These are phyloP conservation scores for Leccinum pellstonianum DNA, from an alignment of 768 basidiomycete species.

Conservation along the genomic window DNA sequence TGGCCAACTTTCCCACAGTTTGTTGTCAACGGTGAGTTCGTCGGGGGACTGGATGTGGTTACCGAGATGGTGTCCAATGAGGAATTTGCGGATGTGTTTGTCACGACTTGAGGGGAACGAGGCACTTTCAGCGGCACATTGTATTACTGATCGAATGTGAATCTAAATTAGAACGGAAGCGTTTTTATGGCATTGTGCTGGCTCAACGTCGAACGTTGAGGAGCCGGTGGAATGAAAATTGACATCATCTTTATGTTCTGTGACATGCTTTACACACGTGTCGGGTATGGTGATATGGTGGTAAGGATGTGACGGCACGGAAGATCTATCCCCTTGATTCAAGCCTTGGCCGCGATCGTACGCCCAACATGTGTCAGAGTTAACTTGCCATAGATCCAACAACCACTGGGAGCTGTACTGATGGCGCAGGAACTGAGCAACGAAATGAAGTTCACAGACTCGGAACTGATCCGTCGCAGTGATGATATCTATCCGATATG, in stretches of 20 bases:
- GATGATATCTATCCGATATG: not conserved
- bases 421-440: not conserved
- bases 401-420: not conserved
- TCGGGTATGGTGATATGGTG: not conserved
- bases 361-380: not conserved
- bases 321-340: not conserved
- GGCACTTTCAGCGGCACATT: not conserved
- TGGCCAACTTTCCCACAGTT: constrained; percentile 92
- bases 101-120: constrained; percentile 1
- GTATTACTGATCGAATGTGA: constrained; percentile 1
- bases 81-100: constrained; percentile 59
- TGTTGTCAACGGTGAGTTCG: constrained; percentile 85
- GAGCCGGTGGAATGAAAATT: constrained; percentile 4
- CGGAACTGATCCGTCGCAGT: not conserved
- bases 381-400: not conserved
- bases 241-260: not conserved
- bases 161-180: not conserved
- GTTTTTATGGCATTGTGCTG: not conserved
- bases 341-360: not conserved
- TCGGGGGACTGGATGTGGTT: constrained; percentile 93
- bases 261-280: constrained; percentile 15
- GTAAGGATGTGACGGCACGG: not conserved
- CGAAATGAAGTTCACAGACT: not conserved
- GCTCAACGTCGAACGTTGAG: not conserved
- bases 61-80: constrained; percentile 83